A percentile compares a stretch with the other conserved stretches of the same genome.
Evolutionary conservation across 768 basidiomycete genomes (phyloP).

Genomic region (Gymnopilus dilepis): DNA sequence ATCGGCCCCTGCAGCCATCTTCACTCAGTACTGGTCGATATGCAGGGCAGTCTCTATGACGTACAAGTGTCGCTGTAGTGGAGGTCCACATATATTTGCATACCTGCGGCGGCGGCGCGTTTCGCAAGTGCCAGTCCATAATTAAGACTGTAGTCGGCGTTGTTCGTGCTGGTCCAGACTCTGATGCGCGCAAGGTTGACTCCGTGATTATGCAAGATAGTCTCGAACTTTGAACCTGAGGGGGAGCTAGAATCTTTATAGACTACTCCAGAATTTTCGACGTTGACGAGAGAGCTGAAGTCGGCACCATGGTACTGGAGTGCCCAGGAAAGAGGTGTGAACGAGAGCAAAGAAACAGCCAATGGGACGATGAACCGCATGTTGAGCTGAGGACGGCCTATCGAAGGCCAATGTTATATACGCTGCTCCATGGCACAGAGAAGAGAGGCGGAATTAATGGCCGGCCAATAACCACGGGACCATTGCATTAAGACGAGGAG

Average conservation of each 20-base stretch:
- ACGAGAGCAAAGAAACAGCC: constrained; percentile 27
- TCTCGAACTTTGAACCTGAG: constrained; percentile 47
- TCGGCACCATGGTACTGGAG: constrained; percentile 60
- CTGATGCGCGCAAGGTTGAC: constrained; percentile 63
- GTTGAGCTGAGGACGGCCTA: not conserved
- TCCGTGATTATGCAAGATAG: constrained; percentile 57
- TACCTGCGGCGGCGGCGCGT: constrained; percentile 58
- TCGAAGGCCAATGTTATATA: not conserved
- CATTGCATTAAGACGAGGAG: not conserved
- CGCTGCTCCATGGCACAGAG: not conserved
- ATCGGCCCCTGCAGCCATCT: constrained; percentile 56
- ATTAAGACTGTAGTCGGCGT: constrained; percentile 50
- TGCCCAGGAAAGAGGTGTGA: constrained; percentile 31
- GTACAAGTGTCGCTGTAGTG: constrained; percentile 70
- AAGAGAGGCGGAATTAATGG: not conserved
- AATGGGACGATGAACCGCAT: constrained; percentile 33
- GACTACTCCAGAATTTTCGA: constrained; percentile 51
- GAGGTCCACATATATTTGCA: constrained; percentile 60
- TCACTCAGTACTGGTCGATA: not conserved
- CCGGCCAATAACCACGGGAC: not conserved
- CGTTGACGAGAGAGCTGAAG: constrained; percentile 56
- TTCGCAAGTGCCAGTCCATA: constrained; percentile 61
- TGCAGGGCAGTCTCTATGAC: constrained; percentile 21
- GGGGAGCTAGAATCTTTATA: constrained; percentile 48
- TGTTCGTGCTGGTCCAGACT: constrained; percentile 65